Evolutionary conservation across 345 rosid genomes (phyloP).

Genomic region (Citrus australasica): DNA sequence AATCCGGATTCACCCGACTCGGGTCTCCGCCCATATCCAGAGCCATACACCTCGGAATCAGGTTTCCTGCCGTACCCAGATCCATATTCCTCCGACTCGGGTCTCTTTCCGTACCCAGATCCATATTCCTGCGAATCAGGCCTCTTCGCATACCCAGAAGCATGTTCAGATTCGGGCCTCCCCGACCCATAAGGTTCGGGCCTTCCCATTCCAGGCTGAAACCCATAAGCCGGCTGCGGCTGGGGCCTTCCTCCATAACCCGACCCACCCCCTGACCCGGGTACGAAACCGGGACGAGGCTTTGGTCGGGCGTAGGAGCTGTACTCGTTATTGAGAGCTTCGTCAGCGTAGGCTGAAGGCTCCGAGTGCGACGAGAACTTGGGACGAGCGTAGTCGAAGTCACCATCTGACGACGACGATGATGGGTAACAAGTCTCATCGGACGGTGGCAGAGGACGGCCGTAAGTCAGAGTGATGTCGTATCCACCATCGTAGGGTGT

Average conservation of each 20-base stretch:
- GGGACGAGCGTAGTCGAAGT: slow-evolving; percentile 68
- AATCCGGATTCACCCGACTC: slow-evolving; percentile 18
- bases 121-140: no score
- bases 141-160: background rate
- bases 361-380: slow-evolving; percentile 53
- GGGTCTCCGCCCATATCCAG: slow-evolving; percentile 21
- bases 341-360: slow-evolving; percentile 72
- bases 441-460: slow-evolving; percentile 73
- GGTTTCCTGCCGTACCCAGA: slow-evolving; percentile 40
- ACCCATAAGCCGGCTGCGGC: slow-evolving; percentile 29
- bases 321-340: slow-evolving; percentile 67
- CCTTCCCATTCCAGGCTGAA: slow-evolving; percentile 18
- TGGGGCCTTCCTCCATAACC: slow-evolving; percentile 24
- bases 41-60: slow-evolving; percentile 32
- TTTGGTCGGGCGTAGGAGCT: slow-evolving; percentile 77
- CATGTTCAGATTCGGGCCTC: slow-evolving; percentile 14
- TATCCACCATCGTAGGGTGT: slow-evolving; percentile 95
- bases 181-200: slow-evolving; percentile 1
- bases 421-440: slow-evolving; percentile 65
- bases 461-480: slow-evolving; percentile 62
- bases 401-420: slow-evolving; percentile 35
- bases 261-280: slow-evolving; percentile 22
- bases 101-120: slow-evolving; percentile 23
- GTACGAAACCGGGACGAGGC: slow-evolving; percentile 55
- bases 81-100: slow-evolving; percentile 28